Evolutionary conservation across 2,329 filamentous ascomycete genomes (phyloP), one percentile per base, ranked within the genome.

Genomic region (Aureobasidium pullulans): DNA sequence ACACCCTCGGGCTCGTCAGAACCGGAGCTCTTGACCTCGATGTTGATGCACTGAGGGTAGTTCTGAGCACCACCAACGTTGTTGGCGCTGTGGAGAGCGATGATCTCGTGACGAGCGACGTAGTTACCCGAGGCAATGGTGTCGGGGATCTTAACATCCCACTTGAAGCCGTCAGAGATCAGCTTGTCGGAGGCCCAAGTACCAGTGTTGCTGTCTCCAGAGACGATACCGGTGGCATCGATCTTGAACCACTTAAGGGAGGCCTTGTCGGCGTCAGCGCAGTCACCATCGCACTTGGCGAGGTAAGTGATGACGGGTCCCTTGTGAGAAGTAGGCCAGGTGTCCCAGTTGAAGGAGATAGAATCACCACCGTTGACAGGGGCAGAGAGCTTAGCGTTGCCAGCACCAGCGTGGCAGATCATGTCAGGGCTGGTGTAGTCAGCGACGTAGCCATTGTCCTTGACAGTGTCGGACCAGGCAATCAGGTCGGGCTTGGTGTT

Each of bases 301-400:
- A 87, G 73, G 74, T 87, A 87, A 69, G 80, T 80, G 63, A 87
- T 77, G 65, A 87, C 79, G 8, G 84, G 84, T 2, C 83, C 83
- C 64, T 84, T 77, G 74, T 89, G 82, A 58, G 77, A 80, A 9
- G 80, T 75, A n/a, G 85, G 85, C 86, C 86, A 89, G 15, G 75
- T 74, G 60, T 77, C 81, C 86, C 85, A 88, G 66, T 82, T 77
- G 50, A 88, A 72, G 61, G 80, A 74, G 64, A 88, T 69, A 8
- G 75, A 76, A 63, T 76, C 75, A 62, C 86, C 86, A 13, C 85
- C 86, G n/a, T 77, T 74, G 39, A 87, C 79, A n/a, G 78, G 73
- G 16, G 80, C 82, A 62, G 77, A 75, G 60, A 77, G 73, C 15
- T 72, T 66, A 40, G 77, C 81, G n/a, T 78, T 76, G 32, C 76